Base-by-base conservation (phyloP, 2,329 filamentous ascomycete species). In the Clonostachys rosea region DNA sequence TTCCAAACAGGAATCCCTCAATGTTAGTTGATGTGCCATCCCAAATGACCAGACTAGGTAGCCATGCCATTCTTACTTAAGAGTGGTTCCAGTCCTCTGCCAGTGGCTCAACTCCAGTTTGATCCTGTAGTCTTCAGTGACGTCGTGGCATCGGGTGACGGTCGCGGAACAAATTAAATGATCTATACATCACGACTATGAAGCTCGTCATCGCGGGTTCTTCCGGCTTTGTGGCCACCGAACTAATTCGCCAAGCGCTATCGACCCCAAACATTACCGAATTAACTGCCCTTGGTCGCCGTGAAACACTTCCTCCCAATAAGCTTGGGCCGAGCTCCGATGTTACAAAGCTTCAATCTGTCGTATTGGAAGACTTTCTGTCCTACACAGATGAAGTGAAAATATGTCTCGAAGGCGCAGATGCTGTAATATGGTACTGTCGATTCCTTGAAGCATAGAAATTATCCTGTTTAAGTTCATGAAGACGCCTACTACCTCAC, bases 211-310 rank as follows among this genome's bases (percentile, higher is more conserved):
- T 74, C 13, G 58, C 63, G 12, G 71, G 71, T 3, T 64, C 69
- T 4, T 70, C 65, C 1, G 71, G 71, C 47, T 70, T 65, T 39
- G 59, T 75, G 3, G 73, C 59, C 37, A 61, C 53, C 37, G 72
- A 75, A 45, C 49, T 76, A 24, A 52, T 76, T 42, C 69, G 69
- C 12, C 70, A 74, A 45, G 66, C 66, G 18, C 56, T 76, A 46
- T 67, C 65, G 1, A 63, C 65, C 12, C 54, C 76, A 18, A 53
- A 75, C 13, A 70, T 67, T 3, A 52, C 75, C 12, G 63, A 62
- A 11, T 24, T 6, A 69, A 73, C 3, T 64, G 11, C 61, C 68
- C 4, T 16, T n/a, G n/a, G 14, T 14, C 56, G 0, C 42, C 56
- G 1, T 61, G 68, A 0, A 51, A 54, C 4, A 55, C 52, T 5